Conservation (phyloP, 306 rosid genomes). For the Begonia loranthoides region DNA sequence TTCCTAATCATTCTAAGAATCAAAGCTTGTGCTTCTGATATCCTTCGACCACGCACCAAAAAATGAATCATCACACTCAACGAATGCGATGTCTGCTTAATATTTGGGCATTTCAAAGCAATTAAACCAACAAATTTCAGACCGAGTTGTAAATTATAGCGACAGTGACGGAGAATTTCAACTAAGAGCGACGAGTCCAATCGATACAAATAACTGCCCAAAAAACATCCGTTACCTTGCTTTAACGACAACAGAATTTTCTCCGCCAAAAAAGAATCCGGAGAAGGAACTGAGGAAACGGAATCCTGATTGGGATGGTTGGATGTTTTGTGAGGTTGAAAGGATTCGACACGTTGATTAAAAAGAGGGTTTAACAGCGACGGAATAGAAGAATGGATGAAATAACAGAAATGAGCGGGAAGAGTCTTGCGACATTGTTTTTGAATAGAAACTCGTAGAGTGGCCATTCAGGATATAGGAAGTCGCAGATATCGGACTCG, state of each 20-base stretch:
- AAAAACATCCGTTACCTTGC: slow-evolving; percentile 26
- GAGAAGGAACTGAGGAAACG: slow-evolving; percentile 16
- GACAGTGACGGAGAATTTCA: slow-evolving; percentile 39
- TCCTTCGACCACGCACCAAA: slow-evolving; percentile 35
- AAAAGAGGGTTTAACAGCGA: slow-evolving; percentile 8
- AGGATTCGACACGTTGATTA: slow-evolving; percentile 2
- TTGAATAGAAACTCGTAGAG: too few relatives aligned
- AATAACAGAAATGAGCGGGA: neutral
- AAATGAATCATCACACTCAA: slow-evolving; percentile 47
- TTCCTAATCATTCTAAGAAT: slow-evolving; percentile 59
- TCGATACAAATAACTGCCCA: slow-evolving; percentile 23
- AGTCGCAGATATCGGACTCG: too few relatives aligned
- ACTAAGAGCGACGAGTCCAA: slow-evolving; percentile 29
- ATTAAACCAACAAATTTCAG: slow-evolving; percentile 24
- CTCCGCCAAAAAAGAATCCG: slow-evolving; percentile 36
- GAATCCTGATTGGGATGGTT: slow-evolving; percentile 1
- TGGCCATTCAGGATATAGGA: neutral
- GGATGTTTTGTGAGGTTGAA: slow-evolving; percentile 4
- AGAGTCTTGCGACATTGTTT: neutral
- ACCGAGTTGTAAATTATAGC: slow-evolving; percentile 20
- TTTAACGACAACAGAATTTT: slow-evolving; percentile 40
- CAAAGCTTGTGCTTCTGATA: slow-evolving; percentile 60
- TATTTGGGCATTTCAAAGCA: slow-evolving; percentile 22
- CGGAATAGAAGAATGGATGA: slow-evolving; percentile 2
- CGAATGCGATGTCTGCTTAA: slow-evolving; percentile 41